Base-by-base conservation (phyloP, 345 rosid genomes). In the Hirschfeldia incana region DNA sequence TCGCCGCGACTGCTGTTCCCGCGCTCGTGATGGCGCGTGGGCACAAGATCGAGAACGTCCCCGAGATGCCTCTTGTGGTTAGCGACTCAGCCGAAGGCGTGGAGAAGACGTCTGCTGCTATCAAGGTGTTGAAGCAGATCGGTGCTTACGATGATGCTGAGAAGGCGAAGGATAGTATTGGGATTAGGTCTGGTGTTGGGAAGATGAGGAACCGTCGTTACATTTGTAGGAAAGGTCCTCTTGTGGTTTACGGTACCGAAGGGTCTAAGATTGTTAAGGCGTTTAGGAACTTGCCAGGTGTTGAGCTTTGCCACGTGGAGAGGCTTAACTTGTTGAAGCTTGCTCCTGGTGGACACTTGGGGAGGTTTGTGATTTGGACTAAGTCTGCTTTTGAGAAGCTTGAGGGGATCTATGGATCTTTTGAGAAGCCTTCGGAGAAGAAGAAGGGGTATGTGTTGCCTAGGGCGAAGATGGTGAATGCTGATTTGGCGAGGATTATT, bases 271-370 rank as follows among this genome's bases (percentile, higher is more conserved):
- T 96, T 0, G 94, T 90, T 4, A 93, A 92, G 84, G 98, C 98
- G 3, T 96, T 93, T 81, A 75, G 99, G 69, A 96, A 96, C 72
- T 83, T 96, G 65, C 92, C 99, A 0, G 99, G 99, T 11, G 97
- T 96, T 8, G 99, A 96, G 76, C 83, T 96, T 0, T 92, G 91
- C 7, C 94, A 92, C n/a, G 98, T 93, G 1, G 97, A 90, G 73
- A 84, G 99, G 67, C 87, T 96, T 27, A 93, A 86, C 68, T 84
- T 96, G 67, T 69, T 93, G 83, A 96, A 92, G 83, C 88, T 96
- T 3, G 98, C 99, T 7, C 99, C 99, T 1, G 99, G 99, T 77
- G 99, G 99, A 6, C 99, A 96, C 73, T 86, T 96, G 0, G 99
- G 99, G 0, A 78, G 99, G 53, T 92, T 96, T 17, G 89, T 96